Conservation (phyloP, 306 rosid species). For the Senna tora region DNA sequence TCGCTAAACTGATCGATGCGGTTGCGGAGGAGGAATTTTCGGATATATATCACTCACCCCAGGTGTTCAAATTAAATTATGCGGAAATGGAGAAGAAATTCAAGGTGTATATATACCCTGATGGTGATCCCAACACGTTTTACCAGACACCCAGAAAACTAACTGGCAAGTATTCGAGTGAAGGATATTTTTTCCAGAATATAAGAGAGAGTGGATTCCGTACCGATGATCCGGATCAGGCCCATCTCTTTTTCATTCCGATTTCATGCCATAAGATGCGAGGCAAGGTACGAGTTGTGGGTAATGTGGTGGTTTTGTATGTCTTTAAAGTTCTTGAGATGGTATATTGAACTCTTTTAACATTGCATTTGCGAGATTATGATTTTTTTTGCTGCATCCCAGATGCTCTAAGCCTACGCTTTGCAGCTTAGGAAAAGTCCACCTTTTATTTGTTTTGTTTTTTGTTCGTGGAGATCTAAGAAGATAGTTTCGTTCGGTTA, state of each 20-base stretch:
- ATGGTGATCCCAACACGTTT: constrained; percentile 89
- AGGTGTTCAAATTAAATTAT: constrained; percentile 67
- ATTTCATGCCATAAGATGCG: constrained; percentile 98
- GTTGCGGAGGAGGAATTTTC: constrained; percentile 24
- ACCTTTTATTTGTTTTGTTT: constrained; percentile 9
- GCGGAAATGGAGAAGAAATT: constrained; percentile 81
- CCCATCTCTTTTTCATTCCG: constrained; percentile 87
- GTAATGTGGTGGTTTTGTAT: not conserved
- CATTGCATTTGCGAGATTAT: not conserved
- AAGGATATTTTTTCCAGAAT: constrained; percentile 94
- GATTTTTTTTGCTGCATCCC: not conserved
- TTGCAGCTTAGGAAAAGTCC: not conserved
- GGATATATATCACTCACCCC: constrained; percentile 73
- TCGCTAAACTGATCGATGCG: constrained; percentile 29
- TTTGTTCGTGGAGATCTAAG: constrained; percentile 33
- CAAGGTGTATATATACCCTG: constrained; percentile 89
- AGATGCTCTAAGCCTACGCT: constrained; percentile 5
- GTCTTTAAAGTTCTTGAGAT: not conserved
- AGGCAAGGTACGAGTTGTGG: constrained; percentile 70
- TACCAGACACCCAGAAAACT: constrained; percentile 96
- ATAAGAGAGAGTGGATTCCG: constrained; percentile 80
- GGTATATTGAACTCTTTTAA: not conserved
- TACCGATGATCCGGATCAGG: constrained; percentile 80
- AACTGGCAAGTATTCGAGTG: constrained; percentile 91
- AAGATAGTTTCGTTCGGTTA: not conserved